Conservation (phyloP, 1,284 basidiomycete species). For the Ceratobasidium sp. region DNA sequence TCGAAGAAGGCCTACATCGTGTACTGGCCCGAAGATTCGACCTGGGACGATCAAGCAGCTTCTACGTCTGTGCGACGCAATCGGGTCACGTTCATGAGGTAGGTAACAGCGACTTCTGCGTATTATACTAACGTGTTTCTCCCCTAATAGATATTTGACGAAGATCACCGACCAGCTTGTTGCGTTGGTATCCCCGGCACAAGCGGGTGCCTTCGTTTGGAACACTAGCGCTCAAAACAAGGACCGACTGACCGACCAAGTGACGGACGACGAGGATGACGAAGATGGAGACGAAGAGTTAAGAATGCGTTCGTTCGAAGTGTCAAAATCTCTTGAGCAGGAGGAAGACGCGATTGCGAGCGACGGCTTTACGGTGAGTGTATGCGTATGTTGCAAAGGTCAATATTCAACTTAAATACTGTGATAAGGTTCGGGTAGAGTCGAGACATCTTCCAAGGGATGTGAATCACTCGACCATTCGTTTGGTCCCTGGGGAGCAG, state of each 20-base stretch:
- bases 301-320: constrained; percentile 47
- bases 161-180: constrained; percentile 48
- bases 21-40: constrained; percentile 50
- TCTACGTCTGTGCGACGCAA: constrained; percentile 45
- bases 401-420: neutral
- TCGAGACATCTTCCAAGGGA: constrained; percentile 10
- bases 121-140: neutral
- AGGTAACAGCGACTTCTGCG: neutral
- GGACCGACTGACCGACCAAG: constrained; percentile 34
- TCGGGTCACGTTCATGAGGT: constrained; percentile 49
- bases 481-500: constrained; percentile 38
- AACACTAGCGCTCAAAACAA: constrained; percentile 39
- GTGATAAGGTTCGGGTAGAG: constrained; percentile 19
- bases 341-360: constrained; percentile 43
- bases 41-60: constrained; percentile 48
- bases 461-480: neutral
- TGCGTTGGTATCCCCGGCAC: constrained; percentile 46
- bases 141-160: constrained; percentile 46
- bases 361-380: constrained; percentile 44
- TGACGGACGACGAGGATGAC: constrained; percentile 26
- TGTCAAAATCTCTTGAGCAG: constrained; percentile 47
- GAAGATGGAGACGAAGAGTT: neutral
- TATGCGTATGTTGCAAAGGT: neutral
- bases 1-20: constrained; percentile 44
- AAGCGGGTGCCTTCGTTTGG: constrained; percentile 45